Evolutionary conservation across 2,329 filamentous ascomycete genomes (phyloP).

Genomic region (Tolypocladium ovalisporum): DNA sequence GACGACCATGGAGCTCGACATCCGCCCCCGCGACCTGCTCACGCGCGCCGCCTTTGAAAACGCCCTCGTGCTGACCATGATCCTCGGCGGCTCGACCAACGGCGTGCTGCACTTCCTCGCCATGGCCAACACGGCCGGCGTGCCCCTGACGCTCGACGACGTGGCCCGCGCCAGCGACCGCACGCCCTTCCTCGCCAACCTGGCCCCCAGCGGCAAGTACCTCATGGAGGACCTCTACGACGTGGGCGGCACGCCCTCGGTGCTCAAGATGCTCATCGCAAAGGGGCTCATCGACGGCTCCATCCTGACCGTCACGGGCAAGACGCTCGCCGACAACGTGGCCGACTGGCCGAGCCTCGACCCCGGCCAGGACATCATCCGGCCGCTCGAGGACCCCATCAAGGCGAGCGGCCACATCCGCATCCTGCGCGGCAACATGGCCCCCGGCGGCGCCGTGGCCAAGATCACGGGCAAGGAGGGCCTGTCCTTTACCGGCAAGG

Average conservation of each 20-base stretch:
- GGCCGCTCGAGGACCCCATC: constrained; percentile 62
- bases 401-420: constrained; percentile 81
- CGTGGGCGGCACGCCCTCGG: constrained; percentile 74
- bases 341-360: constrained; percentile 65
- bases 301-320: constrained; percentile 74
- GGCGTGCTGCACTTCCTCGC: constrained; percentile 81
- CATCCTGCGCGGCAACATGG: constrained; percentile 77
- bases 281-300: constrained; percentile 64
- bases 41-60: constrained; percentile 79
- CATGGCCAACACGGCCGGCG: constrained; percentile 77
- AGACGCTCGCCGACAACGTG: constrained; percentile 74
- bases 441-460: constrained; percentile 79
- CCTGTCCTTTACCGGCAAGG: constrained; percentile 66
- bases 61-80: constrained; percentile 82
- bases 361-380: constrained; percentile 76
- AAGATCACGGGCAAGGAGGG: constrained; percentile 98
- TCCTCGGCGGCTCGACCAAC: constrained; percentile 83
- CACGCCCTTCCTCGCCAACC: constrained; percentile 76
- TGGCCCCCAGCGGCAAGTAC: constrained; percentile 74
- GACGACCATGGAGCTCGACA: constrained; percentile 70
- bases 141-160: constrained; percentile 69
- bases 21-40: constrained; percentile 69
- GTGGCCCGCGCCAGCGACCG: constrained; percentile 72
- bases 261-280: constrained; percentile 76
- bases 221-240: constrained; percentile 83